Evolutionary conservation across 192 early-diverging fungal species (phyloP).

Genomic region (Linnemannia zychae): DNA sequence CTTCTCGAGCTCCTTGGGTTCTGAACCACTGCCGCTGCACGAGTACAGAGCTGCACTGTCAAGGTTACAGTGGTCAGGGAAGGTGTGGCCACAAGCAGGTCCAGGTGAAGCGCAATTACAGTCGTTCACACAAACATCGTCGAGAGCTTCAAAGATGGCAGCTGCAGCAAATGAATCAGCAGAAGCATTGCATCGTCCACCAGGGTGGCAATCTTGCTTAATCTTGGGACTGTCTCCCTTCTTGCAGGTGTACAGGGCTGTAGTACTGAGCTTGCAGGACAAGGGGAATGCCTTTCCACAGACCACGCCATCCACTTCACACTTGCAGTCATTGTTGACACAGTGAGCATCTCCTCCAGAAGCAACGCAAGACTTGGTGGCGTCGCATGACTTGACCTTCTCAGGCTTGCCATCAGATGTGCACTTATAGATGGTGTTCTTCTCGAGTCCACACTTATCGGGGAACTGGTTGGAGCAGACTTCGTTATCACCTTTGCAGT

Average conservation of each 20-base stretch:
- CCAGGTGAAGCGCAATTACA: no score
- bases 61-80: neutral
- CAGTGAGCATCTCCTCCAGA: neutral
- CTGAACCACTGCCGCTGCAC: neutral
- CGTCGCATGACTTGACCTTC: neutral
- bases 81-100: neutral
- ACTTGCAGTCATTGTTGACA: slow-evolving; percentile 12
- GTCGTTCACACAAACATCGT: neutral
- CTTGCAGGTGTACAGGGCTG: slow-evolving; percentile 1
- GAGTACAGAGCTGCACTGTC: neutral
- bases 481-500: neutral
- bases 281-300: neutral
- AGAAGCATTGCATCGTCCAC: neutral
- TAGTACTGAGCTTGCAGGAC: neutral
- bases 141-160: neutral
- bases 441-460: neutral
- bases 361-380: neutral
- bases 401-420: neutral
- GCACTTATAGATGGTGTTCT: slow-evolving; percentile 19
- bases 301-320: neutral
- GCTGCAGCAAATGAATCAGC: neutral
- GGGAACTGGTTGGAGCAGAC: slow-evolving; percentile 8
- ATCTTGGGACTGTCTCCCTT: neutral
- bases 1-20: no score
- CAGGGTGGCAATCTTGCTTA: neutral